Percentiles rank a stretch among this genome's conserved stretches.
phyloP scores from a whole-genome alignment of 1,139 yeast species.

The Zygosaccharomyces pseudobailii region DNA sequence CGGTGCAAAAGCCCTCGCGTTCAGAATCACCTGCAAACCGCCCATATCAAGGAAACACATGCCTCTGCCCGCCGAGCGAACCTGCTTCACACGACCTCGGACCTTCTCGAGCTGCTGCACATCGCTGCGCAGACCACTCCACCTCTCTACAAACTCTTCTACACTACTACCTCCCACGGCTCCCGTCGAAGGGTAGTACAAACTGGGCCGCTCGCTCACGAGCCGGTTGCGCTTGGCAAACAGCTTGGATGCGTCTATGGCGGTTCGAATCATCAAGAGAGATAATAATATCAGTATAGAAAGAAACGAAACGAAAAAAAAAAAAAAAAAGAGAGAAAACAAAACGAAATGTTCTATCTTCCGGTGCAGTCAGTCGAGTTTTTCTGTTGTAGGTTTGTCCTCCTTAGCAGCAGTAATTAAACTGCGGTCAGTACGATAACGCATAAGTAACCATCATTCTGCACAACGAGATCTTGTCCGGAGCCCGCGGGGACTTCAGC shows the following conservation, averaged over 20 bases:
- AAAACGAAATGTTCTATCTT: neutral
- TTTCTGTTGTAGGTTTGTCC: neutral
- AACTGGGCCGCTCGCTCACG: slow-evolving; percentile 3
- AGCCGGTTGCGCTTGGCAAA: slow-evolving; percentile 11
- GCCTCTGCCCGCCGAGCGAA: slow-evolving; percentile 26
- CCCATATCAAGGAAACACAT: slow-evolving; percentile 32
- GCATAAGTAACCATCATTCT: slow-evolving; percentile 34
- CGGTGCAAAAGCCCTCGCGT: neutral
- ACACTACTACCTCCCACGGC: neutral
- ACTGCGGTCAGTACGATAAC: slow-evolving; percentile 25
- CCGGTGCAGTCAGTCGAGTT: slow-evolving; percentile 1
- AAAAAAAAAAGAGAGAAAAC: too few species aligned
- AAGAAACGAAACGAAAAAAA: too few species aligned
- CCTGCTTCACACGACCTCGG: neutral
- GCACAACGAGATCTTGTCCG: neutral
- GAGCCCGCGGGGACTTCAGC: neutral
- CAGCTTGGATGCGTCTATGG: slow-evolving; percentile 1
- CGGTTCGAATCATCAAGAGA: neutral
- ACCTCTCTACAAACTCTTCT: slow-evolving; percentile 1
- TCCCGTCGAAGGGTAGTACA: slow-evolving; percentile 1
- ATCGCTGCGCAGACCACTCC: neutral
- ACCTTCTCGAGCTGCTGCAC: neutral
- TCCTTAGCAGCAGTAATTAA: slow-evolving; percentile 3
- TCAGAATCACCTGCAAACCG: slow-evolving; percentile 19
- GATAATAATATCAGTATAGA: neutral